Percentiles rank a stretch among this genome's conserved stretches.
Evolutionary conservation across 441 rosid genomes (phyloP).

Genomic region (Macaranga tanarius): DNA sequence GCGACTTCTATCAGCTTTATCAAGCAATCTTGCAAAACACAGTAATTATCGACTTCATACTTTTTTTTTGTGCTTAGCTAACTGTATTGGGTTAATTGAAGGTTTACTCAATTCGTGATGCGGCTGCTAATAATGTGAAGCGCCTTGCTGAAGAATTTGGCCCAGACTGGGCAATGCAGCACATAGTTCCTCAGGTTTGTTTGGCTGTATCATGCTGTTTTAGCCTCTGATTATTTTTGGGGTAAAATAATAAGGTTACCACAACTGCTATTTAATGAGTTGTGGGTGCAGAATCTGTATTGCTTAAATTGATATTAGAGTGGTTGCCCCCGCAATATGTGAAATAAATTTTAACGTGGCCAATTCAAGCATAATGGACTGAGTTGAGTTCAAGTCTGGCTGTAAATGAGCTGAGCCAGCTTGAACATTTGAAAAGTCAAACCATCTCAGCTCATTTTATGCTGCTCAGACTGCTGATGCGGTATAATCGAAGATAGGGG

Average conservation of each 20-base stretch:
- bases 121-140: constrained; percentile 96
- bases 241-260: neutral
- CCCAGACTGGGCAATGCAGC: constrained; percentile 99
- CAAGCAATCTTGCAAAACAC: neutral
- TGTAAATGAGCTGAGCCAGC: neutral
- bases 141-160: constrained; percentile 99
- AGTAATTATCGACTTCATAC: neutral
- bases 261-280: neutral
- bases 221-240: neutral
- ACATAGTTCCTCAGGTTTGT: constrained; percentile 88
- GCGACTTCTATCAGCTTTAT: neutral
- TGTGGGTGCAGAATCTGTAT: neutral
- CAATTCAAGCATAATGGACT: neutral
- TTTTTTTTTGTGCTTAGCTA: constrained; percentile 1
- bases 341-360: neutral
- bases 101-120: constrained; percentile 98
- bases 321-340: neutral
- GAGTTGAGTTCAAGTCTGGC: neutral
- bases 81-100: constrained; percentile 26
- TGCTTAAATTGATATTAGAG: neutral
- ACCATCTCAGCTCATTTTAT: neutral
- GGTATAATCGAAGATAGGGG: neutral
- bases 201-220: neutral
- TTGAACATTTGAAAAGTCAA: neutral
- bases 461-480: too few relatives aligned